Percentiles rank a stretch among this genome's conserved stretches.
These are phyloP conservation scores for Paraurostyla sp. DNA, from an alignment of 73 alveolate genomes.

Conservation along the genomic window DNA sequence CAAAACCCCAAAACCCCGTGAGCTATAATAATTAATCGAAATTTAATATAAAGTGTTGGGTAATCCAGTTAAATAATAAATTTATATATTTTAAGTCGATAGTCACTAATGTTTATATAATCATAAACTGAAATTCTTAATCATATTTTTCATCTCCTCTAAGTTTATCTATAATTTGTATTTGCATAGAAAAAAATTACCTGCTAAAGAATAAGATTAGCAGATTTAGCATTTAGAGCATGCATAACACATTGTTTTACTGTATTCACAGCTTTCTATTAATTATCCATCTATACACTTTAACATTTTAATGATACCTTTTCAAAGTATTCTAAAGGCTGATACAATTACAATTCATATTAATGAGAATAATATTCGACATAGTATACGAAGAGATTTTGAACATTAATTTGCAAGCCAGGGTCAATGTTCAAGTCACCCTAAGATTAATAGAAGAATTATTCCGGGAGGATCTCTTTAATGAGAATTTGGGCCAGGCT, in stretches of 20 bases:
- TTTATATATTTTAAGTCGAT: no score
- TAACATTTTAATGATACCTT: background rate
- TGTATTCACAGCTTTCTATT: background rate
- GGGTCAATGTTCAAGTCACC: background rate
- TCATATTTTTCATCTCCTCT: background rate
- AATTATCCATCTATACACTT: constrained; percentile 9
- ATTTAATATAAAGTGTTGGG: no score
- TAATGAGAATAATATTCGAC: background rate
- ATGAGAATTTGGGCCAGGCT: background rate
- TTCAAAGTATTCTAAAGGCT: constrained; percentile 14
- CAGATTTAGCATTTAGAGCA: constrained; percentile 18
- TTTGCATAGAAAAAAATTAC: background rate
- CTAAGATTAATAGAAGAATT: background rate
- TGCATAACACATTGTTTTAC: background rate
- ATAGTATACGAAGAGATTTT: background rate
- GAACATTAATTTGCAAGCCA: background rate
- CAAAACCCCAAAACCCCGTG: no score
- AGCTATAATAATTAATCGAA: no score
- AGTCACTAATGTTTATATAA: no score
- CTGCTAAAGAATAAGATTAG: background rate
- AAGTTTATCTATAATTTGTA: background rate
- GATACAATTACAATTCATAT: background rate
- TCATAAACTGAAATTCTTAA: background rate
- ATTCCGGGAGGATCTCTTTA: constrained; percentile 5
- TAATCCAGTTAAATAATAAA: no score